Evolutionary conservation across 441 rosid genomes (phyloP), one percentile per base, ranked within the genome.

Genomic region (Daphne laureola): DNA sequence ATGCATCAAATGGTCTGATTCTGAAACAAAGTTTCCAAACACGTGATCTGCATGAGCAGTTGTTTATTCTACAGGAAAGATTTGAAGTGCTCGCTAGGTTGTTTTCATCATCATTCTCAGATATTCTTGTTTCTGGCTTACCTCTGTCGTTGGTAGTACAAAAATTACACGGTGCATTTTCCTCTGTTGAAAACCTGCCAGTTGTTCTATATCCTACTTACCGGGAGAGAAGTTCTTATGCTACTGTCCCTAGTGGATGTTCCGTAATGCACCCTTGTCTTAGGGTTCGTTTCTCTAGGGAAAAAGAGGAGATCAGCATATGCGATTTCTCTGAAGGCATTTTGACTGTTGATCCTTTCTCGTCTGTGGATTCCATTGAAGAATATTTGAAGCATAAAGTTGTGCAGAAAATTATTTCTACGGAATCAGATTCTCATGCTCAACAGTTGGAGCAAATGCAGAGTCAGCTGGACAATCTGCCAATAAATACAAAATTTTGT

Each of bases 121-220:
- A 74, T 45, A 38, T 65, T 54, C 55, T 35, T 63, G 63, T 55
- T 17, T 84, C 76, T 31, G 81, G 75, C 74, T 75, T 73, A 54
- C 80, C 91, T n/a, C 45, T 83, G 61, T 75, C 83, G 40, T 55
- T 73, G 43, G 56, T 94, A 47, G 54, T 84, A 75, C 80, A 74
- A 63, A 90, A 84, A 73, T 66, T 94, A 67, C 97, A 86, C 64
- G 76, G 74, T 58, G 93, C 97, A 13, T 54, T 94, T 54, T 86
- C 97, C 49, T 87, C 94, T 54, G 64, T 84, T 72, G 99, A 94
- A 67, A 87, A 69, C 71, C 87, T 87, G 61, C 97, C 97, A 43
- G 74, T 90, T 56, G 68, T 87, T 67, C 60, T 73, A 61, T 82
- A 75, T 71, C 78, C 75, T 38, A 50, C 68, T 12, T 61, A 74